Percentiles rank a stretch among this genome's conserved stretches.
Evolutionary conservation across 495 filamentous ascomycete genomes (phyloP).

Genomic region (Lasiosphaeris hirsuta): DNA sequence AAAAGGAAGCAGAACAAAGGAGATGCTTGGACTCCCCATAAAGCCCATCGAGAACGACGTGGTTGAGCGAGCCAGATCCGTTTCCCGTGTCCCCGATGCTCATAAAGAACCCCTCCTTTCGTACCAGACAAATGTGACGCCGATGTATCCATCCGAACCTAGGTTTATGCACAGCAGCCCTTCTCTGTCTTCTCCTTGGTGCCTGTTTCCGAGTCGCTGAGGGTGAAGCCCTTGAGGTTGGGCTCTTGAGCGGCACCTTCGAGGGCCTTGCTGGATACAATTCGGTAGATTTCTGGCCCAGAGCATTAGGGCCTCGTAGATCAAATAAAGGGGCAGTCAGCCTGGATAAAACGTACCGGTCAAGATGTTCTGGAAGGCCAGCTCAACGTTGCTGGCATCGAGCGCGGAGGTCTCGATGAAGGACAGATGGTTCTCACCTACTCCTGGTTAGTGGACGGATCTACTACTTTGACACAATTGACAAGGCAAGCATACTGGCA

Average conservation of each 20-base stretch:
- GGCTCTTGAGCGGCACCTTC: conserved; percentile 77
- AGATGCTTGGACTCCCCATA: conserved; percentile 25
- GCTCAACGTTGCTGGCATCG: conserved; percentile 98
- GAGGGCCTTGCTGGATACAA: conserved; percentile 95
- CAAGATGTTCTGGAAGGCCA: conserved; percentile 99
- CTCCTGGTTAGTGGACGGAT: conserved; percentile 15
- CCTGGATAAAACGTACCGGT: conserved; percentile 65
- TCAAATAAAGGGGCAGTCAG: not conserved
- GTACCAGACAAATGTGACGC: conserved; percentile 45
- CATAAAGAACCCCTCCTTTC: conserved; percentile 31
- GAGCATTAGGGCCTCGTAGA: not conserved
- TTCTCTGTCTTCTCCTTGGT: conserved; percentile 67
- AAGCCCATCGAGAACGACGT: conserved; percentile 29
- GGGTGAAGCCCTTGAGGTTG: conserved; percentile 71
- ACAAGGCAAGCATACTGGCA: conserved; percentile 66
- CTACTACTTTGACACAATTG: not conserved
- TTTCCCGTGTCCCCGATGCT: conserved; percentile 32
- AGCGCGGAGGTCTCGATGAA: conserved; percentile 99
- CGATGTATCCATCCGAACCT: conserved; percentile 42
- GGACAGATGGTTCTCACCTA: conserved; percentile 91
- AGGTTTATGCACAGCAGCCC: conserved; percentile 67
- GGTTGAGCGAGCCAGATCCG: conserved; percentile 36
- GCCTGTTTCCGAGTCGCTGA: conserved; percentile 67
- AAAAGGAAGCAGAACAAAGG: conserved; percentile 33
- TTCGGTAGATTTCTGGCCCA: conserved; percentile 90